Base-by-base conservation (phyloP, 306 rosid genomes). In the Cajanus cajan region DNA sequence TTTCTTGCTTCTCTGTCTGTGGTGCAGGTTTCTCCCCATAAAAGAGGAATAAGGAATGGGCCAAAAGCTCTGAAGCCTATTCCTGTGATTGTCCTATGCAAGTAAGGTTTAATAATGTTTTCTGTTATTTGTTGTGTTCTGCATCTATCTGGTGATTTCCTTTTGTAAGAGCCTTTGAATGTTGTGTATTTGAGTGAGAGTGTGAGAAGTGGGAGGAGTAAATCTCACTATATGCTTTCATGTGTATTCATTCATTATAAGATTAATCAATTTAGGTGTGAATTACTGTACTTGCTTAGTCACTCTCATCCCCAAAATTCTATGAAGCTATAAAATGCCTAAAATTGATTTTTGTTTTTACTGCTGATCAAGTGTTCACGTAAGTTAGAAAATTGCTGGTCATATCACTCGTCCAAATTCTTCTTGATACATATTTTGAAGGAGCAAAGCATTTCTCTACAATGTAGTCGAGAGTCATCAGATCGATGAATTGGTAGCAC, bases 1-100 rank as follows among this genome's bases (percentile, higher is more conserved):
- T 67, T 57, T 58, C 37, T 8, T 66, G 34, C 19, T 36, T 22
- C 55, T 73, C 16, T 59, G 82, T 44, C 9, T 73, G 12, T 65
- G 4, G 15, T 82, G 87, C 83, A 92, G 93, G 74, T 64, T 65
- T 82, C 90, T 69, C 84, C 41, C 44, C 90, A 90, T 85, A 88
- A 65, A 86, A 88, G 86, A 86, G 92, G 92, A 71, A 85, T 90
- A 77, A 82, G 97, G 73, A 91, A 91, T 83, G 98, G 94, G 21
- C 97, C 97, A 4, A 94, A 80, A 87, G 98, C 97, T 68, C 68
- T 92, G 69, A 90, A 94, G 82, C 97, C 97, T 33, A 66, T 70
- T 74, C 97, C 96, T 0, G 96, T 94, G 66, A 88, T 94, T 58
- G 71, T 89, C 55, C 82, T 88, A 40, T 93, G 98, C 96, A 89